A percentile compares a stretch with the other conserved stretches of the same genome.
These are phyloP conservation scores for Juncus inflexus DNA, from an alignment of 176 grass and related monocot species.

Conservation along the genomic window DNA sequence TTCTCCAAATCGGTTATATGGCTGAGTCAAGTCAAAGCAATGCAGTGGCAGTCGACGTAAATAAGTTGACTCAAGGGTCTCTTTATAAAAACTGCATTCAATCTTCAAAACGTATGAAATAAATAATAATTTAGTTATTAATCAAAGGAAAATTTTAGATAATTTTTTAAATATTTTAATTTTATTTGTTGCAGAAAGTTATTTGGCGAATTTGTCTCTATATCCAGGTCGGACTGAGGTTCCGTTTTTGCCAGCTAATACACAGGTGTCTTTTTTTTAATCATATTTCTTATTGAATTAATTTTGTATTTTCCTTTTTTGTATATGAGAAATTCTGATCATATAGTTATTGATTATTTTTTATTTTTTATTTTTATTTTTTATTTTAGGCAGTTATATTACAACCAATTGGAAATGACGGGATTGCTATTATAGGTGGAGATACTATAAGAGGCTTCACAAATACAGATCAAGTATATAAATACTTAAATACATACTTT, in stretches of 20 bases:
- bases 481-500: background rate
- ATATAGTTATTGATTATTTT: conserved; percentile 4
- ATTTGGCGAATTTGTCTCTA: conserved; percentile 78
- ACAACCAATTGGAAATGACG: conserved; percentile 74
- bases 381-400: conserved; percentile 59
- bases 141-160: background rate
- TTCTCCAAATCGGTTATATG: conserved; percentile 79
- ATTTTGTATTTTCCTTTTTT: background rate
- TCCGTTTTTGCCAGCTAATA: conserved; percentile 75
- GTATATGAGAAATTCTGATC: conserved; percentile 1
- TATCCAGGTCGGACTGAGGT: conserved; percentile 76
- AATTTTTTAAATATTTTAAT: conserved; percentile 3
- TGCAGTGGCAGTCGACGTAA: conserved; percentile 43
- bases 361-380: conserved; percentile 6
- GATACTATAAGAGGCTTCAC: conserved; percentile 88
- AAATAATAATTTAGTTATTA: conserved; percentile 3
- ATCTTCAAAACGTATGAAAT: conserved; percentile 75
- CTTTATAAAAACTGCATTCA: conserved; percentile 56
- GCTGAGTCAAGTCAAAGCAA: conserved; percentile 39
- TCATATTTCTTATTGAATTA: conserved; percentile 6
- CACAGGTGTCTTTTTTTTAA: conserved; percentile 52
- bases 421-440: conserved; percentile 70
- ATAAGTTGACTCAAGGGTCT: conserved; percentile 59
- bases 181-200: conserved; percentile 58
- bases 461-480: conserved; percentile 62